Evolutionary conservation across 805 yeast species (phyloP), one percentile per base, ranked within the genome.

Genomic region (Saccharomycopsis synnaedendra): DNA sequence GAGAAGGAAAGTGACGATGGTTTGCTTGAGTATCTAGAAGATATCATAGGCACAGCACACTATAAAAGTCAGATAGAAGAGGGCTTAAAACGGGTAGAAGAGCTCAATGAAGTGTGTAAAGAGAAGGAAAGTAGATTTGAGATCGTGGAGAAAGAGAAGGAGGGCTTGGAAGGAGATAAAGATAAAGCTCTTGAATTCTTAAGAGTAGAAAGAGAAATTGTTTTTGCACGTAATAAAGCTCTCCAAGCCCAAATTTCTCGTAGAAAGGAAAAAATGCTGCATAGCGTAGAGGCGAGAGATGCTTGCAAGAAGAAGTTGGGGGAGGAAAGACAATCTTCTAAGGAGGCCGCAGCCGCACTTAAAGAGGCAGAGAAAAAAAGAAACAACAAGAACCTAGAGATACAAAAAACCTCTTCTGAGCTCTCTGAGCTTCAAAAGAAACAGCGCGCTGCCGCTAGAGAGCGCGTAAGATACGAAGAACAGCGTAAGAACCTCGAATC

Each of bases 1-100:
- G 97, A 93, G 58, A 76, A 71, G 44, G 95, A 86, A 46, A 78
- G 78, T 54, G 97, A 90, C 57, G 97, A 93, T 60, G 99, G 99
- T 0, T 68, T 93, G 31, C 65, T 93, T 38, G 99, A 94, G 59
- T 93, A 93, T 60, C 66, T 93, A 51, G 99, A 93, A 60, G 98
- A 94, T 67, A 90, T 93, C 43, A 93, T 94, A 47, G 99, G 98
- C 3, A 94, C 99, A 0, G 72, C 96, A 1, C 71, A 74, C 43
- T 94, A 89, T 61, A 89, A 93, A 61, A 69, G 71, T 30, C 65
- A 78, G 39, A 89, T 93, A 50, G 96, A 85, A 57, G 73, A 74
- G 31, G 70, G 78, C 30, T 65, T 75, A 43, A 60, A 65, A 1
- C 70, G 76, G 53, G 75, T 85, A 9, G 96, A 86, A 32, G 76